Base-by-base conservation (phyloP, 163 green algal species). In the Coccomyxa subellipsoidea region DNA sequence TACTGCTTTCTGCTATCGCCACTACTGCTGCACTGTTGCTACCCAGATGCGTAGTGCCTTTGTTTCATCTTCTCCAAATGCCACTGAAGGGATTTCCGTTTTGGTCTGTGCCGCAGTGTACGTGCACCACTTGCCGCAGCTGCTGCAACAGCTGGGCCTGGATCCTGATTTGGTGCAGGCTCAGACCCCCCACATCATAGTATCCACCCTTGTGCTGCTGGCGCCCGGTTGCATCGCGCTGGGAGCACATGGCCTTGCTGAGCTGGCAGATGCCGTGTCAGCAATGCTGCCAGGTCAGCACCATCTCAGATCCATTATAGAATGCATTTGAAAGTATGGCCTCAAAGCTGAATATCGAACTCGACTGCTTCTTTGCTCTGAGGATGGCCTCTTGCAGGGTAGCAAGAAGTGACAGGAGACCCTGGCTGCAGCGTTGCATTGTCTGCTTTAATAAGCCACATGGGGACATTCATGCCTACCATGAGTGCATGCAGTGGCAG, bases 101-200 rank as follows among this genome's bases (percentile, higher is more conserved):
- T 39, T 29, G 32, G 31, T 47, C 18, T 79, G 35, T 9, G 7
- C 8, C 77, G 66, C 76, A 77, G 89, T 94, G 31, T 92, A 87
- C 75, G 82, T 94, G 54, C 93, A 96, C 86, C 81, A 84, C 38
- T 73, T 95, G n/a, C 87, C 90, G 12, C 39, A 84, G 35, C 71
- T 95, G 35, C 38, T 84, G 27, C 31, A 29, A 2, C 89, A 94
- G 79, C 80, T 93, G 77, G 85, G 88, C 9, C 7, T 91, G 32
- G 73, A 78, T 25, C 70, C 39, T 23, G 9, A 38, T 34, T 37
- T 86, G 47, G 77, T 82, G 66, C 54, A 82, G 1, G 31, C 81
- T 8, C 54, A 85, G 27, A 10, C 36, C 25, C 35, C 66, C 23
- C 90, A 96, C 87, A 90, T 93, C 34, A 39, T 80, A 8, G 84